Percentiles rank a stretch among this genome's conserved stretches.
Conservation (phyloP, 768 basidiomycete genomes). For the Phanerochaete sordida region DNA sequence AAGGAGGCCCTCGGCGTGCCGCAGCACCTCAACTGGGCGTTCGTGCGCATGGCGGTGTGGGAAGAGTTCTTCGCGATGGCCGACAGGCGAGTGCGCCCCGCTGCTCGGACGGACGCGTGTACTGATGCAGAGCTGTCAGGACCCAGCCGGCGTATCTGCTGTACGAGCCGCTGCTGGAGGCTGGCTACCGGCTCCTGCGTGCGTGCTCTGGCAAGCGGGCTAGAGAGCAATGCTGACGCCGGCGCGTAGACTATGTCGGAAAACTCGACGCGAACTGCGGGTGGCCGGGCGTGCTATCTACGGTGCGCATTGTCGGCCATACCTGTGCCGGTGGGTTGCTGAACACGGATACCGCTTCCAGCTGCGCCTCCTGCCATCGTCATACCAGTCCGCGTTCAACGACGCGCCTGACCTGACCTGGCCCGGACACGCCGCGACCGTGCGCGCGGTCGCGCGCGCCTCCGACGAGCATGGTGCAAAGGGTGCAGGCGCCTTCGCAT, state of each 20-base stretch:
- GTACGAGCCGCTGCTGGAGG: not conserved
- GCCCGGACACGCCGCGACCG: constrained; percentile 9
- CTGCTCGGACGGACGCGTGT: not conserved
- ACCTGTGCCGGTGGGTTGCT: not conserved
- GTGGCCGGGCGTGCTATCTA: constrained; percentile 4
- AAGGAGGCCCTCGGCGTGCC: not conserved
- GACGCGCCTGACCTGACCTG: not conserved
- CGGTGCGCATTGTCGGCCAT: not conserved
- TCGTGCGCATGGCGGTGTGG: not conserved
- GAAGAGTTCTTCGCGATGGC: not conserved
- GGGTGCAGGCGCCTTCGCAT: constrained; percentile 31
- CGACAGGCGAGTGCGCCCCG: not conserved
- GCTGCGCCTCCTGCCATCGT: constrained; percentile 1
- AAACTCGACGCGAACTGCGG: constrained; percentile 1
- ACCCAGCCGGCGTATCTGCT: not conserved
- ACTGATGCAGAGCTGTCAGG: not conserved
- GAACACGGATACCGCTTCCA: not conserved
- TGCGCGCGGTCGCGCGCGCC: constrained; percentile 22
- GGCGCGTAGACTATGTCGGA: constrained; percentile 1
- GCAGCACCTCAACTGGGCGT: not conserved
- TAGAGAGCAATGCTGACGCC: not conserved
- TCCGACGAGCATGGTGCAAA: not conserved
- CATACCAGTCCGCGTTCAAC: not conserved
- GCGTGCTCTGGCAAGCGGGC: not conserved
- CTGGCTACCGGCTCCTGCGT: not conserved